Conservation (phyloP, 2,329 filamentous ascomycete species). For the Colletotrichum chrysophilum region DNA sequence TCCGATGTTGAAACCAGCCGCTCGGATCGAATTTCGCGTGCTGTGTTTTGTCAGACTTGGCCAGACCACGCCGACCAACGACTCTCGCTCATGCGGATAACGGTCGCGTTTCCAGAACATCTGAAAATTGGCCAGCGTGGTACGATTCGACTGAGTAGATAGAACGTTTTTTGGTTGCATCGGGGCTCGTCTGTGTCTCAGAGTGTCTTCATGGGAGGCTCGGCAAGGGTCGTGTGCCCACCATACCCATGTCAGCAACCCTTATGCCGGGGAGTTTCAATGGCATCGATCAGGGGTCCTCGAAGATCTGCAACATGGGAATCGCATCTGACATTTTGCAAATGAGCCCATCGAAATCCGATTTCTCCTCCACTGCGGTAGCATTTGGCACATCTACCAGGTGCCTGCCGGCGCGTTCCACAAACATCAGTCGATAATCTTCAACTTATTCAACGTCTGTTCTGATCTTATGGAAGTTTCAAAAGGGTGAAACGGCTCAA, state of each 20-base stretch:
- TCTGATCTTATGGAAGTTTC: neutral
- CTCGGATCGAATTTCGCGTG: slow-evolving; percentile 5
- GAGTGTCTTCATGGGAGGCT: slow-evolving; percentile 1
- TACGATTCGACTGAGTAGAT: slow-evolving; percentile 14
- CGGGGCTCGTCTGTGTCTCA: slow-evolving; percentile 12
- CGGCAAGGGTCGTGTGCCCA: slow-evolving; percentile 11
- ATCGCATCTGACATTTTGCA: neutral
- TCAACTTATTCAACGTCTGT: neutral
- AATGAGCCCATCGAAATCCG: neutral
- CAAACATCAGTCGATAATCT: slow-evolving; percentile 14
- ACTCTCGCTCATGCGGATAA: neutral
- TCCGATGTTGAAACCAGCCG: slow-evolving; percentile 18
- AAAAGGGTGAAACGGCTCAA: slow-evolving; percentile 2
- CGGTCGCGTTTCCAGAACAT: slow-evolving; percentile 9
- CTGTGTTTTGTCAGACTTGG: slow-evolving; percentile 2
- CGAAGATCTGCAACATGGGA: neutral
- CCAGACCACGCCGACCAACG: neutral
- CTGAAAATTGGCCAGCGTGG: slow-evolving; percentile 6
- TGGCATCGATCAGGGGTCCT: neutral
- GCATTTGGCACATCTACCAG: neutral
- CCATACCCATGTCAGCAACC: neutral
- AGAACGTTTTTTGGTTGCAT: slow-evolving; percentile 13
- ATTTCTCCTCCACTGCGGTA: neutral
- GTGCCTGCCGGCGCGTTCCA: neutral
- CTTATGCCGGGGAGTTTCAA: slow-evolving; percentile 11